Conservation (phyloP, 2,329 filamentous ascomycete genomes). For the Penicillium sp. region DNA sequence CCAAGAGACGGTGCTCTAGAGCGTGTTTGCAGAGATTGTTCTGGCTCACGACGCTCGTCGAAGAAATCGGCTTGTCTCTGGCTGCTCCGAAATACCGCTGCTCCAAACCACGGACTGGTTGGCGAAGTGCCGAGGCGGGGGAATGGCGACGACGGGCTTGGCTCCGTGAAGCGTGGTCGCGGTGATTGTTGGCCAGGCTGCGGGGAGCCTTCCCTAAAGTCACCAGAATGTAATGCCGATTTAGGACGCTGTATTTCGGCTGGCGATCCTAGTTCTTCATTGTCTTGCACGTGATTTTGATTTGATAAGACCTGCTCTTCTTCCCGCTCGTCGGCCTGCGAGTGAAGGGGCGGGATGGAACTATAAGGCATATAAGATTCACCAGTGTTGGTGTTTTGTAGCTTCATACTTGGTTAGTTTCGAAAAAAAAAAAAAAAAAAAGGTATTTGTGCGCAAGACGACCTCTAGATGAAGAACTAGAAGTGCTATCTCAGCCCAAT, state of each 20-base stretch:
- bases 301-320: conserved; percentile 19
- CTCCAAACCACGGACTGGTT: conserved; percentile 59
- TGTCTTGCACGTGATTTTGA: conserved; percentile 40
- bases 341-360: conserved; percentile 20
- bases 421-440: too few species aligned
- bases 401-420: conserved; percentile 19
- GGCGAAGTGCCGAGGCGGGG: conserved; percentile 53
- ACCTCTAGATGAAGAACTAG: neutral
- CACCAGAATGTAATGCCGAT: conserved; percentile 69
- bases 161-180: conserved; percentile 27
- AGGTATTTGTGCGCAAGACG: neutral
- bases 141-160: conserved; percentile 18
- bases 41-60: conserved; percentile 23
- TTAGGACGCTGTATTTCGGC: conserved; percentile 77
- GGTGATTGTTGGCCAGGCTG: conserved; percentile 30
- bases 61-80: conserved; percentile 22
- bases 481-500: neutral
- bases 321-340: conserved; percentile 20
- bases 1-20: conserved; percentile 65
- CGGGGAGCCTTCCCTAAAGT: conserved; percentile 57
- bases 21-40: conserved; percentile 25
- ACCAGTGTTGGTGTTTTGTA: conserved; percentile 6
- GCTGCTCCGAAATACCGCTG: conserved; percentile 31
- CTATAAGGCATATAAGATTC: conserved; percentile 32
- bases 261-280: conserved; percentile 57